phyloP scores from a whole-genome alignment of 192 early-diverging fungal genomes.

The Spizellomyces sp. region DNA sequence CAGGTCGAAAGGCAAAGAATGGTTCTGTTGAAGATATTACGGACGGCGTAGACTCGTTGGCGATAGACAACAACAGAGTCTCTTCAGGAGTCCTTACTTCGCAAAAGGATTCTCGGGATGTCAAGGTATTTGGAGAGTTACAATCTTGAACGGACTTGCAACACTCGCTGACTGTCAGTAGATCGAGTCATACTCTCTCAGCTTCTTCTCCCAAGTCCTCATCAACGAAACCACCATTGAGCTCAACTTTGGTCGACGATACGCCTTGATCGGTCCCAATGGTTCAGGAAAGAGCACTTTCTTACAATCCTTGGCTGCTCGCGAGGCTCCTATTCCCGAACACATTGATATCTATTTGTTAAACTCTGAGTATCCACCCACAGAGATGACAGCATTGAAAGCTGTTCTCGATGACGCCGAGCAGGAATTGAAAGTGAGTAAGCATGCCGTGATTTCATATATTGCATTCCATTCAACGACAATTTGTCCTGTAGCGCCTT shows the following conservation, averaged over 20 bases:
- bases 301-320: constrained; percentile 85
- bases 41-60: constrained; percentile 35
- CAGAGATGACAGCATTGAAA: constrained; percentile 87
- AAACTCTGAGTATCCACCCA: constrained; percentile 94
- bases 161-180: constrained; percentile 8
- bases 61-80: constrained; percentile 69
- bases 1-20: constrained; percentile 6
- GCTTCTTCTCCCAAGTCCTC: constrained; percentile 91
- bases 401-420: constrained; percentile 91
- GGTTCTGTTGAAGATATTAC: constrained; percentile 31
- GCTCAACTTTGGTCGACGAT: constrained; percentile 98
- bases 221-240: constrained; percentile 93
- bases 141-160: not conserved
- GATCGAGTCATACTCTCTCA: constrained; percentile 91
- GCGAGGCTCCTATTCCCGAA: constrained; percentile 93
- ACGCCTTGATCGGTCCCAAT: constrained; percentile 94
- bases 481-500: constrained; percentile 56
- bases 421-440: constrained; percentile 68
- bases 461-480: not conserved
- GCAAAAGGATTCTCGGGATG: constrained; percentile 87
- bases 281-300: constrained; percentile 97
- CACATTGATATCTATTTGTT: constrained; percentile 98
- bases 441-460: not conserved
- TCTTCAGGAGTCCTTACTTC: constrained; percentile 91
- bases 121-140: constrained; percentile 59